Percentiles rank a stretch among this genome's conserved stretches.
Conservation (phyloP, 2,329 filamentous ascomycete species). For the Kalaharituber pfeilii region DNA sequence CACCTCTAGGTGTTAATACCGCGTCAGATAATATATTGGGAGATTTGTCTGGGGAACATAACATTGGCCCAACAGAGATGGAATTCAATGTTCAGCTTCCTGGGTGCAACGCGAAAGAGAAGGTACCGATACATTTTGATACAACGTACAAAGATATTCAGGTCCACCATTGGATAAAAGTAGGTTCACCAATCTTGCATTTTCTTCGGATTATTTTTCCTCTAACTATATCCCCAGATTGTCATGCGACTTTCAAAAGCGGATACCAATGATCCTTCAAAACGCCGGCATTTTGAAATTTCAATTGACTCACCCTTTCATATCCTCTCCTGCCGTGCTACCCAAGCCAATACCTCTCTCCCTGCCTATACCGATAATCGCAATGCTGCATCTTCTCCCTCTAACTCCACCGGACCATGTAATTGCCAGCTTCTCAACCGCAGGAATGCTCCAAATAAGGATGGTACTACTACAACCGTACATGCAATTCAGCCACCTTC, state of each 20-base stretch:
- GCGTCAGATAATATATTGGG: constrained; percentile 55
- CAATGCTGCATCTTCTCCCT: constrained; percentile 30
- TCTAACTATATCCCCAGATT: constrained; percentile 39
- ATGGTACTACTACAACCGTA: constrained; percentile 17
- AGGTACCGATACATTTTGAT: constrained; percentile 67
- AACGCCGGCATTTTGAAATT: constrained; percentile 82
- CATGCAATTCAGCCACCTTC: constrained; percentile 18
- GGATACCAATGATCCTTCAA: constrained; percentile 58
- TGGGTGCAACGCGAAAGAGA: constrained; percentile 71
- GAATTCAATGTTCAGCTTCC: constrained; percentile 87
- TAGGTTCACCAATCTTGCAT: constrained; percentile 32
- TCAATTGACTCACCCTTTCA: constrained; percentile 93
- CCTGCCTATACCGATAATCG: constrained; percentile 49
- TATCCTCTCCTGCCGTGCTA: constrained; percentile 83
- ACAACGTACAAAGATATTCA: constrained; percentile 89
- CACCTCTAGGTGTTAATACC: constrained; percentile 10
- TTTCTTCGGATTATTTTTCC: not conserved
- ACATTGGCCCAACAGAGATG: constrained; percentile 78
- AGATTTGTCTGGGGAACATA: constrained; percentile 57
- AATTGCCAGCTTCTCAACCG: constrained; percentile 10
- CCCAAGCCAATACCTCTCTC: constrained; percentile 69
- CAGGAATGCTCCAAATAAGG: constrained; percentile 19
- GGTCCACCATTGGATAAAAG: constrained; percentile 94
- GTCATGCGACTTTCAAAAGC: constrained; percentile 80
- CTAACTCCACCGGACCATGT: constrained; percentile 37